phyloP scores from a whole-genome alignment of 169 alveolate genomes.

The Plasmodium blacklocki region DNA sequence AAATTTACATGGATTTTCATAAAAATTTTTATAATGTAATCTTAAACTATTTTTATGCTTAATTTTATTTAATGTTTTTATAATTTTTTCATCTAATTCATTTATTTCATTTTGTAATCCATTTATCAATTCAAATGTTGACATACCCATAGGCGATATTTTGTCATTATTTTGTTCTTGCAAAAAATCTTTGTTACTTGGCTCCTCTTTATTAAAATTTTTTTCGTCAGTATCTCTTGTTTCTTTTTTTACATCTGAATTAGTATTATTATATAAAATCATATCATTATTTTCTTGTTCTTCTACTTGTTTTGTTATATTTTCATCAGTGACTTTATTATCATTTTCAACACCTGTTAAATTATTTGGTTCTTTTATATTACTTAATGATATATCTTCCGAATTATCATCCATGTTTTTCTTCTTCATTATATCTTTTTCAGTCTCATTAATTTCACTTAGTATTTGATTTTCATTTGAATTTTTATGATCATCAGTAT shows the following conservation, averaged over 20 bases:
- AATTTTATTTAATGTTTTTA: constrained; percentile 59
- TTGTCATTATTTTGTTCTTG: constrained; percentile 9
- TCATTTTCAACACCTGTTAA: neutral
- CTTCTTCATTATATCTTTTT: neutral
- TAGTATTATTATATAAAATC: neutral
- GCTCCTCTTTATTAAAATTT: neutral
- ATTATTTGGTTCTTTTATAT: neutral
- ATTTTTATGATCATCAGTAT: neutral
- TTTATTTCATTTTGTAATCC: constrained; percentile 68
- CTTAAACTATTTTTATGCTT: constrained; percentile 66
- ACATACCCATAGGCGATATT: constrained; percentile 15
- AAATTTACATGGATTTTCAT: constrained; percentile 75
- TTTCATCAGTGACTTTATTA: neutral
- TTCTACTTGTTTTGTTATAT: neutral
- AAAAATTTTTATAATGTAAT: constrained; percentile 61
- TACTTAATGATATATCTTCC: neutral
- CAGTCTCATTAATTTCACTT: neutral
- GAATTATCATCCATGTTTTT: neutral
- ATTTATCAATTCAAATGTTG: constrained; percentile 67
- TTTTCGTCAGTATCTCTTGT: neutral
- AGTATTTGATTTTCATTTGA: constrained; percentile 1
- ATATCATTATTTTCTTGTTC: constrained; percentile 1
- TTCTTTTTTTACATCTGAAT: constrained; percentile 1
- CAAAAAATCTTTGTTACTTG: neutral
- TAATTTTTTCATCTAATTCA: constrained; percentile 50